Evolutionary conservation across 2,329 filamentous ascomycete genomes (phyloP).

Genomic region (Aspergillus quadricinctus): DNA sequence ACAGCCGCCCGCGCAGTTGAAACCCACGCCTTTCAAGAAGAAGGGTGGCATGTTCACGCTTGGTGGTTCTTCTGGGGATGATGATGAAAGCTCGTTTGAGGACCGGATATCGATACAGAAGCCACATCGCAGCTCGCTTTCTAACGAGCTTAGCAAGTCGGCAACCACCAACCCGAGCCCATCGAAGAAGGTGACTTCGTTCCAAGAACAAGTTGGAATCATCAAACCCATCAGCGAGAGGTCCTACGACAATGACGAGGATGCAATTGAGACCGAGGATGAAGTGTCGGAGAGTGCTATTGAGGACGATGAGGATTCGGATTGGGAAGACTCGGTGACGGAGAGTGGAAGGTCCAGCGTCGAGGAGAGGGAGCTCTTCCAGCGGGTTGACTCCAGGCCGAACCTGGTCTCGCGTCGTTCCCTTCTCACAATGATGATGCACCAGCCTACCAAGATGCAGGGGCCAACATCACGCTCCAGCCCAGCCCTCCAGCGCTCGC

Average conservation of each 20-base stretch:
- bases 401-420: slow-evolving; percentile 83
- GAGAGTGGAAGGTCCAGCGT: slow-evolving; percentile 80
- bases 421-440: slow-evolving; percentile 83
- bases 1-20: slow-evolving; percentile 60
- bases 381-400: slow-evolving; percentile 77
- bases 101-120: slow-evolving; percentile 53
- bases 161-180: slow-evolving; percentile 24
- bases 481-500: slow-evolving; percentile 47
- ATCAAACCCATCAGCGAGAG: slow-evolving; percentile 59
- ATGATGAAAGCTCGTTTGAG: slow-evolving; percentile 72
- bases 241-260: slow-evolving; percentile 49
- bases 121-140: slow-evolving; percentile 51
- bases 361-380: slow-evolving; percentile 76
- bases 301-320: slow-evolving; percentile 62
- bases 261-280: slow-evolving; percentile 58
- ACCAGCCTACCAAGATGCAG: slow-evolving; percentile 73
- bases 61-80: slow-evolving; percentile 81
- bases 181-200: slow-evolving; percentile 74
- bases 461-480: slow-evolving; percentile 50
- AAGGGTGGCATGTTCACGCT: slow-evolving; percentile 66
- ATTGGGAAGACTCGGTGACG: slow-evolving; percentile 65
- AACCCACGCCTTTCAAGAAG: slow-evolving; percentile 53
- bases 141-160: slow-evolving; percentile 50
- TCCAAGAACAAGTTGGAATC: slow-evolving; percentile 70
- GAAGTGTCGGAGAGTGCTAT: slow-evolving; percentile 81